Percentiles rank a stretch among this genome's conserved stretches.
These are phyloP conservation scores for Acer saccharum DNA, from an alignment of 345 rosid species.

Conservation along the genomic window DNA sequence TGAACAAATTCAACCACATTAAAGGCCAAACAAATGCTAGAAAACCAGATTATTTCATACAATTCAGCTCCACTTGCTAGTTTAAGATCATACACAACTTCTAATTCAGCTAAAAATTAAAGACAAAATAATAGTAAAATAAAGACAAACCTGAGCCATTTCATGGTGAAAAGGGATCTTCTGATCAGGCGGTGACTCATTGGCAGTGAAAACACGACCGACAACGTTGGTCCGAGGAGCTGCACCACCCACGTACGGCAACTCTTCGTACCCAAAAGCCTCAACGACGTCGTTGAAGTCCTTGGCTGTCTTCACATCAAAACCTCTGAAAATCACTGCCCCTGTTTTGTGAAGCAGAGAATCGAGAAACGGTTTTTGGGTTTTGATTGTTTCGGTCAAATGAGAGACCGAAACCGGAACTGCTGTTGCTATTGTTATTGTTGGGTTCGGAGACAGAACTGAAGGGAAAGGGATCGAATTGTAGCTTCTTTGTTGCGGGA, in stretches of 20 bases:
- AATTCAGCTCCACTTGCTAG: background rate
- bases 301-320: slow-evolving; percentile 54
- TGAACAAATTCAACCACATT: background rate
- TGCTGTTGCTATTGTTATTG: background rate
- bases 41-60: too few species aligned
- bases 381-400: slow-evolving; percentile 38
- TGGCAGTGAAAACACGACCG: slow-evolving; percentile 89
- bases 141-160: slow-evolving; percentile 76
- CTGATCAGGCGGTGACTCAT: slow-evolving; percentile 92
- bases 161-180: slow-evolving; percentile 94
- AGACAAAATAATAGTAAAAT: background rate
- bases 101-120: too few species aligned
- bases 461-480: slow-evolving; percentile 57
- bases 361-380: slow-evolving; percentile 53
- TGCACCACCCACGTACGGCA: slow-evolving; percentile 91
- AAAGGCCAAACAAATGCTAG: background rate
- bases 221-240: slow-evolving; percentile 81
- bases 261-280: slow-evolving; percentile 84
- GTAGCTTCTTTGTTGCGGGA: slow-evolving; percentile 58
- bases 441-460: slow-evolving; percentile 39
- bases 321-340: slow-evolving; percentile 74
- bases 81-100: too few species aligned
- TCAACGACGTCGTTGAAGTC: slow-evolving; percentile 88
- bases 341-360: slow-evolving; percentile 64
- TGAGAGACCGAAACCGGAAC: slow-evolving; percentile 28